Evolutionary conservation across 306 rosid species (phyloP), one percentile per base, ranked within the genome.

Genomic region (Cucumis melo): DNA sequence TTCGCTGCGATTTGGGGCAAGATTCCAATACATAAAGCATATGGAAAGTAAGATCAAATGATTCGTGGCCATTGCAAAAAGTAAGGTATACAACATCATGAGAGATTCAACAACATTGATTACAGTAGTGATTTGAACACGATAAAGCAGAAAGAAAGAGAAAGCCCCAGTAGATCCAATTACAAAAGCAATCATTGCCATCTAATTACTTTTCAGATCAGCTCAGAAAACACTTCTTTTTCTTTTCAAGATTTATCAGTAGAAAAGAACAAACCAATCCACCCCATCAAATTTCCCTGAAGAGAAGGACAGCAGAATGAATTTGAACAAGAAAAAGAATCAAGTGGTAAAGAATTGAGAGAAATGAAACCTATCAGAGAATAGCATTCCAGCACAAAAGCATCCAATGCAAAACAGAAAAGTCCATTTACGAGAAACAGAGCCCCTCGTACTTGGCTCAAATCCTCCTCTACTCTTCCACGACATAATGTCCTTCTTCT

Each of bases 361-460:
- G 36, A 53, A 13, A 32, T 10, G 77, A 85, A 68, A 87, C 90
- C 90, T 85, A 44, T 83, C 88, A 67, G 90, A 87, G 83, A 87
- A 87, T 74, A 87, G 86, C 88, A 87, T 85, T 58, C 90, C 90
- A 61, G 83, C 87, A 79, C 87, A 84, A 78, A 87, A 87, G 64
- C 88, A 83, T 53, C 85, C 85, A 70, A 87, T 83, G 36, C 87
- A 87, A 70, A 87, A 76, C 71, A 87, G 67, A 75, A 87, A 74
- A 78, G 88, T 81, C 88, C 88, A 83, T 87, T 78, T 85, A 46
- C 88, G 72, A 57, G 90, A 84, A 76, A 87, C 79, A 20, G 78
- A 71, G 77, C 57, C 77, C 81, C 75, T 84, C 0, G 81, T 78
- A 79, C 78, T 78, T 51, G 85, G 63, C 71, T 87, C 90, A 16